Evolutionary conservation across 73 alveolate genomes (phyloP).

Genomic region (Stentor roeselii): DNA sequence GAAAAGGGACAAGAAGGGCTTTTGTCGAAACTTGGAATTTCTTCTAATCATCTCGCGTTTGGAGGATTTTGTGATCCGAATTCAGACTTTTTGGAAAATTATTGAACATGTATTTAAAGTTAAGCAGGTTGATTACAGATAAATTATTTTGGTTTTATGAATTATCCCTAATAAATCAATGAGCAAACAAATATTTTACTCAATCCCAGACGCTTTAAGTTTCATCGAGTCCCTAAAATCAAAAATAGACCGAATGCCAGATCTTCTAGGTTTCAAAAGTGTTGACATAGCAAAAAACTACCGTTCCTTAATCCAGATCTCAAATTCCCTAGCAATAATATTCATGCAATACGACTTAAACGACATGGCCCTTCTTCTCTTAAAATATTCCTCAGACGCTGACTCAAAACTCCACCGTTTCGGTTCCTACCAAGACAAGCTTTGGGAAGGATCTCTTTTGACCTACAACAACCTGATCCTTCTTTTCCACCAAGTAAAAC

Average conservation of each 20-base stretch:
- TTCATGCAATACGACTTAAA: conserved; percentile 2
- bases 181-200: neutral
- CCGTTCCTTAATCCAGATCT: neutral
- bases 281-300: conserved; percentile 6
- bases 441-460: conserved; percentile 1
- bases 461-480: neutral
- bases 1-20: conserved; percentile 12
- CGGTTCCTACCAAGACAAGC: neutral
- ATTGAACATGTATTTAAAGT: no score
- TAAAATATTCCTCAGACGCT: conserved; percentile 5
- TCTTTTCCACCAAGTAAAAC: conserved; percentile 11
- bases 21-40: neutral
- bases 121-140: no score
- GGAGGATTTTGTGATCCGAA: no score
- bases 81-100: no score
- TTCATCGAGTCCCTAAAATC: neutral
- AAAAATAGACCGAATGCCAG: neutral
- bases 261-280: neutral
- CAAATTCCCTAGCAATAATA: neutral
- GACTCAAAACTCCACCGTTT: neutral
- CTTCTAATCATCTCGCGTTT: no score
- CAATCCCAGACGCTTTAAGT: neutral
- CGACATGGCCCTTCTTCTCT: neutral
- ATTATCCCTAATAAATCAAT: no score
- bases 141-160: no score